Evolutionary conservation across 495 filamentous ascomycete species (phyloP), one percentile per base, ranked within the genome.

Genomic region (Ascodesmis nigricans): DNA sequence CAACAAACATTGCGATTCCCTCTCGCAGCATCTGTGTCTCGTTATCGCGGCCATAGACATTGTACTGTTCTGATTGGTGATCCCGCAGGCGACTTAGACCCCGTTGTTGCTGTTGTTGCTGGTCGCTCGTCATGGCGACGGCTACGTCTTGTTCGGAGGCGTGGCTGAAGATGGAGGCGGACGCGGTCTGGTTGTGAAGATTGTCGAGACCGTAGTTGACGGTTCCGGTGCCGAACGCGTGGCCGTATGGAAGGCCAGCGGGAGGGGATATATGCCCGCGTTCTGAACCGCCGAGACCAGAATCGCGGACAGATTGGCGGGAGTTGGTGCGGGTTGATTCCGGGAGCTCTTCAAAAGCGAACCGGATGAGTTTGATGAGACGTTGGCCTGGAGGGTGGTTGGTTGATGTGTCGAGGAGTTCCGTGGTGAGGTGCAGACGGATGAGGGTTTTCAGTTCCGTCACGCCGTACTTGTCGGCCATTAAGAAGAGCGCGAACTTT

Each of bases 401-500:
- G 35, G 37, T 47, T 8, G 43, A 39, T 30, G 45, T 40, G 30
- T 52, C 48, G 21, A 52, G 47, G 14, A 52, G 38, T 19, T 52
- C 48, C 27, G 44, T 52, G 17, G 48, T 51, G 19, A 52, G 43
- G 14, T 52, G 48, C 6, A 51, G 39, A 31, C 48, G 39, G 28
- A 52, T 51, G 31, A 52, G 41, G 14, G 48, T 47, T 37, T 52
- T 52, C 37, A 52, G 47, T 30, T 52, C 43, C 27, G 47, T 42
- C 19, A 52, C 50, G 25, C 48, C 48, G 16, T 52, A 52, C 21
- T 52, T 52, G 31, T 52, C 48, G 7, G 48, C 48, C 48, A 52
- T 50, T 17, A 52, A 40, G 31, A 51, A 52, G n/a, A 52, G 38
- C 6, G 42, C 30, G 22, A 48, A 52, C 42, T 50, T 51, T 27